phyloP scores from a whole-genome alignment of 2,329 filamentous ascomycete genomes.

The Podosphaera aphanis region DNA sequence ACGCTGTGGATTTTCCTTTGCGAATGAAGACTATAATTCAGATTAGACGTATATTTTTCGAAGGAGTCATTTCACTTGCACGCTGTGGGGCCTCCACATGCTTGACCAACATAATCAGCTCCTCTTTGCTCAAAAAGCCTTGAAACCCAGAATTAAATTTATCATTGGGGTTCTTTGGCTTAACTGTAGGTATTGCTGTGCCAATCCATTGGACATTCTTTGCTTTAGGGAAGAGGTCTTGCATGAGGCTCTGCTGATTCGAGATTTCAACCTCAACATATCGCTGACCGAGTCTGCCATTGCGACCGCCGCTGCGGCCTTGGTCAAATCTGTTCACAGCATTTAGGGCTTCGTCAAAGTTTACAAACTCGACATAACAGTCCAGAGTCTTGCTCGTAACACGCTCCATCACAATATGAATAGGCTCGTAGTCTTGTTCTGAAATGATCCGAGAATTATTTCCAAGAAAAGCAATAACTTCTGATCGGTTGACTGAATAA shows the following conservation, averaged over 20 bases:
- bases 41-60: constrained; percentile 3
- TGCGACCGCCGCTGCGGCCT: constrained; percentile 18
- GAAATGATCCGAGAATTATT: constrained; percentile 31
- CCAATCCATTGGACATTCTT: constrained; percentile 32
- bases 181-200: constrained; percentile 20
- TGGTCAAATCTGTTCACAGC: constrained; percentile 26
- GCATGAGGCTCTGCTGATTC: constrained; percentile 32
- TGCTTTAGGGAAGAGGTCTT: constrained; percentile 35
- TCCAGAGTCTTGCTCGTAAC: constrained; percentile 37
- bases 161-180: constrained; percentile 17
- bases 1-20: constrained; percentile 36
- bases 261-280: constrained; percentile 32
- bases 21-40: constrained; percentile 28
- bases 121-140: constrained; percentile 36
- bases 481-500: constrained; percentile 27
- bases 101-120: constrained; percentile 39
- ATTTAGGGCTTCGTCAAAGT: constrained; percentile 27
- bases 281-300: constrained; percentile 30
- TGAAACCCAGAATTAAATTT: constrained; percentile 28
- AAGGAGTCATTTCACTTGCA: constrained; percentile 22
- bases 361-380: constrained; percentile 33
- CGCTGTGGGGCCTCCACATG: constrained; percentile 36
- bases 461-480: constrained; percentile 35
- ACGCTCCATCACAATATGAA: constrained; percentile 44
- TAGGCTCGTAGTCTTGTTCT: constrained; percentile 26